These are phyloP conservation scores for Inga leiocalycina DNA, from an alignment of 306 rosid species.

Conservation along the genomic window DNA sequence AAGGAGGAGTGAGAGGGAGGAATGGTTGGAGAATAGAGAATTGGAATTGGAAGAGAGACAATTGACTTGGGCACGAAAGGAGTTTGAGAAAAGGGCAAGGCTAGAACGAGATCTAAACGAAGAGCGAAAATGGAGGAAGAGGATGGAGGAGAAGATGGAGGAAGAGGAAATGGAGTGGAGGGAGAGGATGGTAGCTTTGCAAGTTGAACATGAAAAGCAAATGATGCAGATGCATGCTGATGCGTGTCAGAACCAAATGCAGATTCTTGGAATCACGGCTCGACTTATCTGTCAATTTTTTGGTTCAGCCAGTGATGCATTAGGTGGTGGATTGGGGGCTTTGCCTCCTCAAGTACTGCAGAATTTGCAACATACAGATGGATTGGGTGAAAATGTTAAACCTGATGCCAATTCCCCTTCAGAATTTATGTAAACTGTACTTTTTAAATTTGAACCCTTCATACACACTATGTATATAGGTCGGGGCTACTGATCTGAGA, in stretches of 20 bases:
- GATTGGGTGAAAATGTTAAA: conserved; percentile 66
- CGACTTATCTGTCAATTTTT: conserved; percentile 75
- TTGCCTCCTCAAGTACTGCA: conserved; percentile 81
- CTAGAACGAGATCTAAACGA: conserved; percentile 59
- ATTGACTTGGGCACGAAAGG: conserved; percentile 53
- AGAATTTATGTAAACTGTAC: conserved; percentile 62
- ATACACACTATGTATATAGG: neutral
- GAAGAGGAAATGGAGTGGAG: conserved; percentile 94
- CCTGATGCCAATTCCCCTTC: conserved; percentile 87
- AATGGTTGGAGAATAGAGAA: conserved; percentile 54
- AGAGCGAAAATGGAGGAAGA: conserved; percentile 63
- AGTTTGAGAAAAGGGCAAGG: conserved; percentile 57
- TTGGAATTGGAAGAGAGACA: conserved; percentile 67
- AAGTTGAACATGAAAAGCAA: conserved; percentile 87
- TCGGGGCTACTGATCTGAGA: conserved; percentile 4
- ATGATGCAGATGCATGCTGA: conserved; percentile 92
- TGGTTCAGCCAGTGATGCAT: conserved; percentile 72
- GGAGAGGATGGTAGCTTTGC: conserved; percentile 80
- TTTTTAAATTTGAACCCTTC: neutral
- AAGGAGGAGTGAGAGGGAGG: conserved; percentile 48
- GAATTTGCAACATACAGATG: conserved; percentile 73
- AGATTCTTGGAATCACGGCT: conserved; percentile 77
- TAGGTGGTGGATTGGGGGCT: conserved; percentile 67
- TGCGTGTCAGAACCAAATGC: conserved; percentile 91
- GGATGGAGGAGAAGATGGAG: conserved; percentile 77